phyloP scores from a whole-genome alignment of 2,329 filamentous ascomycete genomes.

The Trichothecium sympodiale region DNA sequence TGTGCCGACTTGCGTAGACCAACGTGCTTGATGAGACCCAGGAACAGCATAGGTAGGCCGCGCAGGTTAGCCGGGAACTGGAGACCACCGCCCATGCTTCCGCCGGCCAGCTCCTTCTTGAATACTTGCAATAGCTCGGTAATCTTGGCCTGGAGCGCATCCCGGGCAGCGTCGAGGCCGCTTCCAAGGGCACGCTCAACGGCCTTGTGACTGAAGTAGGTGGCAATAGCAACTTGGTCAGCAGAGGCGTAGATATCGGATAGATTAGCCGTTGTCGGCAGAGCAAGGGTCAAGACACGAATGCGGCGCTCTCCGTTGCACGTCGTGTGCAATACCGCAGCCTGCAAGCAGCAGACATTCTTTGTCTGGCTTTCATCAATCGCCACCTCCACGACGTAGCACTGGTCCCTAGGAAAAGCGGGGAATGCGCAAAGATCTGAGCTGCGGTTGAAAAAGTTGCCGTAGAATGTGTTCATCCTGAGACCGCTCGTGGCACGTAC shows the following conservation, averaged over 20 bases:
- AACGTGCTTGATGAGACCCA: conserved; percentile 92
- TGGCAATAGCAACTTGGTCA: conserved; percentile 85
- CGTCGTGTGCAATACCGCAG: conserved; percentile 91
- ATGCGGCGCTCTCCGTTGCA: conserved; percentile 96
- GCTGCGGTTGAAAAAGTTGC: conserved; percentile 98
- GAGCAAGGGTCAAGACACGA: conserved; percentile 81
- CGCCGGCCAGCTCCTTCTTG: conserved; percentile 90
- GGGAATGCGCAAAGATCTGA: conserved; percentile 97
- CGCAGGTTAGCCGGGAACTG: conserved; percentile 92
- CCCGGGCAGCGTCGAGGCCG: conserved; percentile 81
- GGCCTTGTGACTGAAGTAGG: conserved; percentile 95
- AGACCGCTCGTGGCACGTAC: conserved; percentile 91
- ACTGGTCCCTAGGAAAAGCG: conserved; percentile 92
- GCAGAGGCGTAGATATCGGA: conserved; percentile 90
- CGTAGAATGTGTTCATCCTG: conserved; percentile 96
- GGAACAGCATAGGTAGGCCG: conserved; percentile 78
- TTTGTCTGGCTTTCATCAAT: conserved; percentile 93
- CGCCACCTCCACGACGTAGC: conserved; percentile 94
- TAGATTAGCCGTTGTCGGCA: conserved; percentile 84
- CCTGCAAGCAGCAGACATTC: conserved; percentile 84
- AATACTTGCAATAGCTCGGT: conserved; percentile 91
- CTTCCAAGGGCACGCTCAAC: conserved; percentile 80
- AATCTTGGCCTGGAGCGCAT: conserved; percentile 83
- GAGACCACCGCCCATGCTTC: conserved; percentile 87
- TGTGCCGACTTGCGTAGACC: conserved; percentile 86